Base-by-base conservation (phyloP, 345 rosid species). In the Streptanthus diversifolius region DNA sequence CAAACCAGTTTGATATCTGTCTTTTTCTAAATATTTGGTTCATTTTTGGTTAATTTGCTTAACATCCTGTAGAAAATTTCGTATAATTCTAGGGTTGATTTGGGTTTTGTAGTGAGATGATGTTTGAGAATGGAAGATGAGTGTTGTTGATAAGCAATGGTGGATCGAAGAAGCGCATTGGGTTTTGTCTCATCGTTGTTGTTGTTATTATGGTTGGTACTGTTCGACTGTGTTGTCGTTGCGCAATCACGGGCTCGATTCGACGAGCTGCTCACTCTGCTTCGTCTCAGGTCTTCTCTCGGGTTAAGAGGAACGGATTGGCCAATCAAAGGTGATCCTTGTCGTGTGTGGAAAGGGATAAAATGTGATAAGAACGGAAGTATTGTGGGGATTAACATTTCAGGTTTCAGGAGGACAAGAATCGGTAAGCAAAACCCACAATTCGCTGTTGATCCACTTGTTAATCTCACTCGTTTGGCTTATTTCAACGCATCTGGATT, bases 281-380 rank as follows among this genome's bases (percentile, higher is more conserved):
- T 95, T 33, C 74, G 64, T 63, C 97, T 95, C 72, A 86, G 99
- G 86, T 90, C 99, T 36, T 80, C 96, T 67, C 79, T 92, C 68
- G 99, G 99, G 75, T 80, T 95, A 63, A 85, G 87, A 80, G 79
- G 90, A 71, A 85, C 43, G 45, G 99, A 95, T 43, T 95, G 99
- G 99, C 99, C 99, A 10, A 84, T 73, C 13, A 95, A 92, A 79
- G 82, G 81, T 4, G 91, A 90, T 66, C 99, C 97, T 68, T 95
- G 99, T 76, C 40, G 45, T 15, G 40, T 5, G 8, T 95, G 99
- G 99, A 80, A 17, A 6, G 99, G 99, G 8, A 72, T 95, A 56
- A 66, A 21, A 15, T 95, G 99, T 72, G 57, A 54, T 70, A 27
- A 3, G 3, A 83, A 85, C 62, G 91, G 98, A 4, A 85, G 84